These are phyloP conservation scores for Cydonia oblonga DNA, from an alignment of 331 rosid species.

Conservation along the genomic window DNA sequence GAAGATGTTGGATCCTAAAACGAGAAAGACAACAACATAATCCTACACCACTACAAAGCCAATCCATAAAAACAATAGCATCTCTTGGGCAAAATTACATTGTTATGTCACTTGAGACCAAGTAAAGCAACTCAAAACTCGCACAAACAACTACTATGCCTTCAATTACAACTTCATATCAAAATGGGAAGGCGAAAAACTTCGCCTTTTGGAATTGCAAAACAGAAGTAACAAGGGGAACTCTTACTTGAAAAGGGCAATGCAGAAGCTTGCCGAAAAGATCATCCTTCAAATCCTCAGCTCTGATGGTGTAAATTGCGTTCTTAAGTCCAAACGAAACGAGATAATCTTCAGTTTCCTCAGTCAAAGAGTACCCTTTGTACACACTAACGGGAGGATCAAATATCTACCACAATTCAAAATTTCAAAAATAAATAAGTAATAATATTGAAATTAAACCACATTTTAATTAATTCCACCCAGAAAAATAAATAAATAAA, in stretches of 20 bases:
- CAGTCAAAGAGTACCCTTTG: slow-evolving; percentile 64
- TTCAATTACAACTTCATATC: background rate
- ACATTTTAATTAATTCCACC: background rate
- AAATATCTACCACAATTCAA: slow-evolving; percentile 36
- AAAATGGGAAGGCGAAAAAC: background rate
- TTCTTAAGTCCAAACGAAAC: slow-evolving; percentile 57
- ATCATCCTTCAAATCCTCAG: slow-evolving; percentile 57
- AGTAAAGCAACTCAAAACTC: background rate
- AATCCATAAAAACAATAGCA: background rate
- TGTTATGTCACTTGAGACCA: background rate
- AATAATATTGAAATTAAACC: background rate
- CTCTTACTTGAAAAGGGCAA: slow-evolving; percentile 57
- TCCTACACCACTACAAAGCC: background rate
- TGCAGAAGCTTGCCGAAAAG: slow-evolving; percentile 54
- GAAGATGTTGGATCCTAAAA: slow-evolving; percentile 56
- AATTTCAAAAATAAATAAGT: background rate
- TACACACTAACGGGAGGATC: slow-evolving; percentile 85
- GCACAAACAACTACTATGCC: background rate
- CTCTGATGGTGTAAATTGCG: slow-evolving; percentile 70
- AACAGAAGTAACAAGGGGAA: background rate
- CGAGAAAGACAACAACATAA: background rate
- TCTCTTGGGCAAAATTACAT: background rate
- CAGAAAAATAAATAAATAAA: background rate
- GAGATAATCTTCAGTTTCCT: slow-evolving; percentile 67
- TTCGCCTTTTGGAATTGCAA: background rate